These are phyloP conservation scores for Gryganskiella cystojenkinii DNA, from an alignment of 192 early-diverging fungal genomes.

Conservation along the genomic window DNA sequence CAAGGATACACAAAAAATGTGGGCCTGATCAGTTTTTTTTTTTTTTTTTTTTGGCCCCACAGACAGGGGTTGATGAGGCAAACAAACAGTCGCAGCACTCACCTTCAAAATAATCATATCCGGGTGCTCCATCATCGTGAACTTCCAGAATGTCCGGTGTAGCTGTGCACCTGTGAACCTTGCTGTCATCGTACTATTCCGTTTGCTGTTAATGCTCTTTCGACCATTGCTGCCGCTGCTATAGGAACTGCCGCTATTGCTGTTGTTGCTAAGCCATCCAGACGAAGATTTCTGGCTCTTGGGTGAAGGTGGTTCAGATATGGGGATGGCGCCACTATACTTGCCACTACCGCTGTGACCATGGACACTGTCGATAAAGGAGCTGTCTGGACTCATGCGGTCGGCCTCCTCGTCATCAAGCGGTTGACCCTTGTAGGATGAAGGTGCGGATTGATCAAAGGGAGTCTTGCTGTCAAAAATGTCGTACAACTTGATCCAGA, in stretches of 20 bases:
- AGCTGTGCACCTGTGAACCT: constrained; percentile 32
- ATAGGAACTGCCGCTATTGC: background rate
- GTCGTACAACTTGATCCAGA: constrained; percentile 47
- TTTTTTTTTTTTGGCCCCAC: background rate
- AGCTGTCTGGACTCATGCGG: no score
- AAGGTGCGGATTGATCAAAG: constrained; percentile 45
- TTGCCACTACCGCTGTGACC: constrained; percentile 21
- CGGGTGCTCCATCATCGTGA: constrained; percentile 49
- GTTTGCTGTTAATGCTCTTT: background rate
- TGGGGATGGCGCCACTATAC: constrained; percentile 28
- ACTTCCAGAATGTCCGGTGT: constrained; percentile 32
- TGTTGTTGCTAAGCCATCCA: background rate
- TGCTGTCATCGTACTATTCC: background rate
- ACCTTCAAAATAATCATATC: constrained; percentile 49
- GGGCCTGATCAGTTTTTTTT: no score
- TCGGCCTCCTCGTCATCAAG: constrained; percentile 19
- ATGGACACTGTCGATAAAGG: background rate
- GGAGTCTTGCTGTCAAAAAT: constrained; percentile 52
- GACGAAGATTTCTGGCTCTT: background rate
- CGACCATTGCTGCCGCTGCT: constrained; percentile 4
- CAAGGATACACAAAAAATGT: no score
- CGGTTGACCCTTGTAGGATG: constrained; percentile 47
- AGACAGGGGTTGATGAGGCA: background rate
- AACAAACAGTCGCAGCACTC: background rate
- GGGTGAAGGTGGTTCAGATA: constrained; percentile 3